Conservation (phyloP, 192 early-diverging fungal genomes). For the Podila horticola region DNA sequence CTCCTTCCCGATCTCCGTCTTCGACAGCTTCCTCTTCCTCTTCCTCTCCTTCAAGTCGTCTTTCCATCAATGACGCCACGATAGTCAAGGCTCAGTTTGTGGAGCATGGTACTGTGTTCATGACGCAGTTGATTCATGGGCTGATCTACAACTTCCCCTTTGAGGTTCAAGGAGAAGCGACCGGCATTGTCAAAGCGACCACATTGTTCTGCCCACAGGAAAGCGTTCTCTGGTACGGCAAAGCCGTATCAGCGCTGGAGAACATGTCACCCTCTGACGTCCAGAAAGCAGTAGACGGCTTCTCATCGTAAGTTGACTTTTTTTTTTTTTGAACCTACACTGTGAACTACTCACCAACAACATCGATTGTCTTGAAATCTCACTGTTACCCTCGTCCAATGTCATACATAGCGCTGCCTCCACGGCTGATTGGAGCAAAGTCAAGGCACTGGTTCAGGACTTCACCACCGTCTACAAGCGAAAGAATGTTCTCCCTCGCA, state of each 20-base stretch:
- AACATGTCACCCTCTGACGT: slow-evolving; percentile 53
- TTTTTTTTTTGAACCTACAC: background rate
- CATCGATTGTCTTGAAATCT: background rate
- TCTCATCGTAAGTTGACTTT: slow-evolving; percentile 60
- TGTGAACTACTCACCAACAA: slow-evolving; percentile 1
- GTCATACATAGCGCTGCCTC: slow-evolving; percentile 55
- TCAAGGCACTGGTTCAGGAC: slow-evolving; percentile 64
- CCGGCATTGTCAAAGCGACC: slow-evolving; percentile 57
- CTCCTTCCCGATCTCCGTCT: background rate
- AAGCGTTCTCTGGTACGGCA: slow-evolving; percentile 58
- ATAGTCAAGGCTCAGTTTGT: slow-evolving; percentile 54
- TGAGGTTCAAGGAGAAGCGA: slow-evolving; percentile 66
- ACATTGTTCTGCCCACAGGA: slow-evolving; percentile 60
- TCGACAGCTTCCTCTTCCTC: slow-evolving; percentile 27
- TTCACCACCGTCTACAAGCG: slow-evolving; percentile 68
- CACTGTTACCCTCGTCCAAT: background rate
- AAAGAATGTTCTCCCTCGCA: slow-evolving; percentile 52
- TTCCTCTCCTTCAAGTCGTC: slow-evolving; percentile 4
- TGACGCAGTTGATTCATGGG: slow-evolving; percentile 62
- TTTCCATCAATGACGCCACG: slow-evolving; percentile 37
- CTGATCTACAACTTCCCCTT: slow-evolving; percentile 63
- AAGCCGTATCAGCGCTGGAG: slow-evolving; percentile 58
- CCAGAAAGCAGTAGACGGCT: slow-evolving; percentile 65
- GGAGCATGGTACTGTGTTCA: slow-evolving; percentile 53
- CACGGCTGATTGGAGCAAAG: slow-evolving; percentile 60